These are phyloP conservation scores for Rhodotorula sp. DNA, from an alignment of 1,284 basidiomycete species.

Conservation along the genomic window DNA sequence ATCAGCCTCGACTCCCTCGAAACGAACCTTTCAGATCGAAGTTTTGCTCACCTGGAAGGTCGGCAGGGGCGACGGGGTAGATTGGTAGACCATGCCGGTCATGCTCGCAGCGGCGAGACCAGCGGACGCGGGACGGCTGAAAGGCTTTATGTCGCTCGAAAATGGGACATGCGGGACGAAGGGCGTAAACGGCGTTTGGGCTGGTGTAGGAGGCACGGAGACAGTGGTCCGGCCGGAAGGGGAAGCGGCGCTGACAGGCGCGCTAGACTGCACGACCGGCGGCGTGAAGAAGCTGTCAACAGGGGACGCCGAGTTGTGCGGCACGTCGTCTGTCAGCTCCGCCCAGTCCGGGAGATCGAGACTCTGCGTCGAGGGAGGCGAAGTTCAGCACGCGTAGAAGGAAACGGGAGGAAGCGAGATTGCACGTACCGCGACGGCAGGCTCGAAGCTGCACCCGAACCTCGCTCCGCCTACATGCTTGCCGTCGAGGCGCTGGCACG, in stretches of 20 bases:
- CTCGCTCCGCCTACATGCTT: background rate
- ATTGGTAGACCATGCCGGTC: too few relatives aligned
- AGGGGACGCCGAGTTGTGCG: background rate
- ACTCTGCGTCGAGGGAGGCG: background rate
- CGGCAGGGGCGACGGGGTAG: too few relatives aligned
- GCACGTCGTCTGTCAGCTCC: background rate
- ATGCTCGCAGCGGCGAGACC: too few relatives aligned
- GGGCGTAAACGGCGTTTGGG: background rate
- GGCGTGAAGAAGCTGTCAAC: background rate
- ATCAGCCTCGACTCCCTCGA: too few relatives aligned
- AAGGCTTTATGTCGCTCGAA: too few relatives aligned
- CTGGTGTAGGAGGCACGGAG: background rate
- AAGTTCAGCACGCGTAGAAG: background rate
- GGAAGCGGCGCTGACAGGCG: background rate
- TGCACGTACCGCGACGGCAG: conserved; percentile 16
- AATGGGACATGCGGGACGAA: too few relatives aligned
- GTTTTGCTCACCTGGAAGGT: too few relatives aligned
- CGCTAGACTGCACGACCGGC: background rate
- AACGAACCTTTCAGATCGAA: too few relatives aligned
- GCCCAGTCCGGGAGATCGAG: background rate
- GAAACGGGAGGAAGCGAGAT: background rate
- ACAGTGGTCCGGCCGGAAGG: background rate
- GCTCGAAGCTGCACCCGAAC: conserved; percentile 30
- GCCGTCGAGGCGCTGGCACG: conserved; percentile 8
- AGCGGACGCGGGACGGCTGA: too few relatives aligned